Conservation (phyloP, 2,329 filamentous ascomycete species). For the Colletotrichum cordylinicola region DNA sequence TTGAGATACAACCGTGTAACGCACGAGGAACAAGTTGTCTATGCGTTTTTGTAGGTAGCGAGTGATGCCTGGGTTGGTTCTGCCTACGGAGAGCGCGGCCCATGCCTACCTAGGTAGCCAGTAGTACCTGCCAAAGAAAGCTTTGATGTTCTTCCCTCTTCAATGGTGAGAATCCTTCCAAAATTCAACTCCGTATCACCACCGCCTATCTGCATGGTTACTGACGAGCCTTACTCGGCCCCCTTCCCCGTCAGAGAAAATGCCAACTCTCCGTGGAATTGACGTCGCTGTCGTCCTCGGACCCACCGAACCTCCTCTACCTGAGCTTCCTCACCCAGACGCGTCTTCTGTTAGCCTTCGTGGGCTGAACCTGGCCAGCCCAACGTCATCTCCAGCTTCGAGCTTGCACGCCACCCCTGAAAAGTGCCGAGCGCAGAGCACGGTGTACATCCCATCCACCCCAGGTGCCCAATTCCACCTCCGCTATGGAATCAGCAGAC, state of each 20-base stretch:
- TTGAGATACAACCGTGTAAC: background rate
- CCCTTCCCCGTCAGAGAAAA: slow-evolving; percentile 26
- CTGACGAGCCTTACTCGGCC: background rate
- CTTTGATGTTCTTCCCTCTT: background rate
- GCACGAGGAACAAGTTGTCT: background rate
- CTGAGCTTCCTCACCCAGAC: slow-evolving; percentile 62
- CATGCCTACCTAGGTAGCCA: background rate
- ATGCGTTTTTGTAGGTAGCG: background rate
- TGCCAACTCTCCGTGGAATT: slow-evolving; percentile 57
- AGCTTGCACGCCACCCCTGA: slow-evolving; percentile 29
- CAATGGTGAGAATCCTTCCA: background rate
- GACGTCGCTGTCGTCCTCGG: slow-evolving; percentile 49
- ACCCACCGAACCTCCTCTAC: slow-evolving; percentile 41
- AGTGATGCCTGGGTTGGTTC: background rate
- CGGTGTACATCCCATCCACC: slow-evolving; percentile 62
- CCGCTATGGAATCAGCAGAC: slow-evolving; percentile 48
- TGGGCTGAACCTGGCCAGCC: slow-evolving; percentile 6
- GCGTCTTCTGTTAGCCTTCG: slow-evolving; percentile 46
- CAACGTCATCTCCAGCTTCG: background rate
- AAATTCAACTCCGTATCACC: background rate
- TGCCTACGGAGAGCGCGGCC: background rate
- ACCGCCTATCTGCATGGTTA: background rate
- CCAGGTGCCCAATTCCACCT: slow-evolving; percentile 60
- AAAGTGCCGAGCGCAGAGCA: slow-evolving; percentile 47
- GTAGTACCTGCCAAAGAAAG: background rate